Base-by-base conservation (phyloP, 1,139 yeast genomes). In the Protomyces pachydermus region DNA sequence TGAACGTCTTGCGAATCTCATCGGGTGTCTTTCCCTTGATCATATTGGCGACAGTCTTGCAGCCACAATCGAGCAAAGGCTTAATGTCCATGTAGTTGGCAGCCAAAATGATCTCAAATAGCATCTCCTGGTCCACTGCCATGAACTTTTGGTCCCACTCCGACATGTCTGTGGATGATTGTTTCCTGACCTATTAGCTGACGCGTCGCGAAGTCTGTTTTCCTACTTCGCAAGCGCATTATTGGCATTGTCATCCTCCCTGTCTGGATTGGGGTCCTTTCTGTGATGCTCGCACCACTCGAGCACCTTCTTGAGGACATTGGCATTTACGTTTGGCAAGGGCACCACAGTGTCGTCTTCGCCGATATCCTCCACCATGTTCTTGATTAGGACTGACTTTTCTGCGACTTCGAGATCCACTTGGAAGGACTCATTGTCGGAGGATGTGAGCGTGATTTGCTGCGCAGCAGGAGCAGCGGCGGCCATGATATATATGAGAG, bases 261-360 rank as follows among this genome's bases (percentile, higher is more conserved):
- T 35, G 20, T 60, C 64, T 34, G 64, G 58, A 14, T 18, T 54
- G 1, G 72, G 71, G 54, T 93, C 88, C 73, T 89, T 89, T 76
- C 86, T 88, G 79, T 95, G 98, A 75, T 93, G 95, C 74, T 90
- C 96, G 74, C 98, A 93, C 96, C 97, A 95, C 75, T 93, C 97
- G 66, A 95, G 81, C 18, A 95, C 95, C 74, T 91, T 91, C 74
- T 88, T 84, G 76, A 95, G 82, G 34, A 93, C 98, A 34, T 89
- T 78, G 54, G 81, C 75, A 57, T 78, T 75, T 42, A 75, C 77
- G 71, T 74, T 65, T 32, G 60, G 68, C 25, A 66, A 45, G 56
- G 97, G 97, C 34, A 93, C 87, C 45, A 98, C 98, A 71, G 91
- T 86, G 71, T 90, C 96, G 68, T 88, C 84, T 18, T 83, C 84